Base-by-base conservation (phyloP, 2,329 filamentous ascomycete genomes). In the Xenoacremonium recifei region DNA sequence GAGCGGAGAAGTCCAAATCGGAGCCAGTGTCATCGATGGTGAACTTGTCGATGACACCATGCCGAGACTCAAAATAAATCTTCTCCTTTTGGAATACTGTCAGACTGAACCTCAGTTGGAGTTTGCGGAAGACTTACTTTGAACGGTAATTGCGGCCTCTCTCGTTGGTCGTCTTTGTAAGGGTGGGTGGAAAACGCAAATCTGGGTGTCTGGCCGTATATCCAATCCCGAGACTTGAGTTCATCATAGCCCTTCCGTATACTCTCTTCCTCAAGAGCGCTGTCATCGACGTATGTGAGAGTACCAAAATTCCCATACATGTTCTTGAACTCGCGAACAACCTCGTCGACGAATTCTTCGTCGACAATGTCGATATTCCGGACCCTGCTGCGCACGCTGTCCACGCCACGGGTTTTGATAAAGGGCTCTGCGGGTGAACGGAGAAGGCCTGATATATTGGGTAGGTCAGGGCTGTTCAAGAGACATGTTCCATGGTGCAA, bases 401-500 rank as follows among this genome's bases (percentile, higher is more conserved):
- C 89, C 1, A 96, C 91, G 0, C 93, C 93, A 46, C 86, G 84
- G 0, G 89, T 88, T 48, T 81, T 81, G 58, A 97, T 84, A 59
- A 80, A 91, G 0, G 76, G 74, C 53, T 83, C 84, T 0, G 86
- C 88, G 0, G 90, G 89, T n/a, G 89, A 90, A 17, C 80, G 77
- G 50, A 99, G 66, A 57, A 92, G 81, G 3, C 75, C 67, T 2
- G 83, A 80, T 20, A 97, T 86, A 30, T 73, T 67, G 21, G 70
- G 63, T 31, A 97, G 70, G 59, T 95, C 87, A 2, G 85, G 85
- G 40, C 88, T 91, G 23, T 77, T 73, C 3, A 97, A 72, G 32
- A 99, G 73, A 57, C 90, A 93, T 0, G 93, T 99, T 6, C 91
- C 93, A 65, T 99, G 93, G 65, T 99, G 93, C 44, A 99, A 73